phyloP scores from a whole-genome alignment of 108 stramenopile genomes.

The Nitzschia inconspicua region DNA sequence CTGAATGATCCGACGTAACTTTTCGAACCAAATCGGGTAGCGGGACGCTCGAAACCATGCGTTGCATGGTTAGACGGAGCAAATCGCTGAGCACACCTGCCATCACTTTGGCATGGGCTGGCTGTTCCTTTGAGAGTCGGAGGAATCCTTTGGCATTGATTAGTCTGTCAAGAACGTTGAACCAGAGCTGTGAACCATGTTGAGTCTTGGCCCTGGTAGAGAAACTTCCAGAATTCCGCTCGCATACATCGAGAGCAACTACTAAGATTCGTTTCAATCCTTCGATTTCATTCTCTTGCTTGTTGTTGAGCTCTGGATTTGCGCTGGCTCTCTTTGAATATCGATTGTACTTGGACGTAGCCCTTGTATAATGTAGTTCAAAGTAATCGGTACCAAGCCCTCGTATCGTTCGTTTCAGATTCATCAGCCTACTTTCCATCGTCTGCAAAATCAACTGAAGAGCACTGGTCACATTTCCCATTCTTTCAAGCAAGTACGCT shows the following conservation, averaged over 20 bases:
- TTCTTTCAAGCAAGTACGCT: constrained; percentile 85
- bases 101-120: constrained; percentile 49
- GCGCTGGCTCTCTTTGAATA: background rate
- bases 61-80: constrained; percentile 74
- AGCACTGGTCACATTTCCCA: constrained; percentile 87
- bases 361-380: constrained; percentile 3
- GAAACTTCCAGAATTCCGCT: constrained; percentile 67
- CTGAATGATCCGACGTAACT: constrained; percentile 74
- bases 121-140: constrained; percentile 60
- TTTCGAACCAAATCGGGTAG: constrained; percentile 74
- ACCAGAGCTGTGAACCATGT: constrained; percentile 82
- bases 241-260: constrained; percentile 76
- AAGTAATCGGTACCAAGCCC: constrained; percentile 35
- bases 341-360: background rate
- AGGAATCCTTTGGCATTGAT: constrained; percentile 77
- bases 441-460: constrained; percentile 77
- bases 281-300: constrained; percentile 54
- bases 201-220: constrained; percentile 40
- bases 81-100: constrained; percentile 60
- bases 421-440: constrained; percentile 68
- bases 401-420: constrained; percentile 55
- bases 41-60: constrained; percentile 79
- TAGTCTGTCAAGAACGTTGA: constrained; percentile 80
- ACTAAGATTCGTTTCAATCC: constrained; percentile 61
- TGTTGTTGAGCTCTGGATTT: constrained; percentile 12